Evolutionary conservation across 225 moss, liverwort and hornwort species (phyloP).

Genomic region (Lunularia cruciata): DNA sequence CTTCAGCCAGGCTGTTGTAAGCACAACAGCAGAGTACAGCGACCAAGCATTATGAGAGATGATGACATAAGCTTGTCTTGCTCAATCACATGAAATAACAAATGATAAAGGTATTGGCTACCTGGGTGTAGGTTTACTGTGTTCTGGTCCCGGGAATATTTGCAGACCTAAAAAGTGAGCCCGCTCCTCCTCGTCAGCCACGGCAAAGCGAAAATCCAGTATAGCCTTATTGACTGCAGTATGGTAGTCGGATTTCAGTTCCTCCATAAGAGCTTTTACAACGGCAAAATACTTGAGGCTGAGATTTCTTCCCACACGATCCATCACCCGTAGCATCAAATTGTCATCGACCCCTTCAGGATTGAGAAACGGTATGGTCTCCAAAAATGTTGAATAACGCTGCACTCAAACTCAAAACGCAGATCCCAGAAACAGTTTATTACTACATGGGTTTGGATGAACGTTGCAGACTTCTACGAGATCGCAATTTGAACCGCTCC

Average conservation of each 20-base stretch:
- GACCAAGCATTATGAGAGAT: neutral
- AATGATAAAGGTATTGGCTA: constrained; percentile 10
- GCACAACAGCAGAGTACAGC: neutral
- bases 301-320: constrained; percentile 55
- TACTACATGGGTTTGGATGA: neutral
- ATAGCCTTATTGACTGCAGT: constrained; percentile 66
- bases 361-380: constrained; percentile 63
- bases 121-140: constrained; percentile 50
- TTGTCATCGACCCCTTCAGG: constrained; percentile 55
- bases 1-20: neutral
- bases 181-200: constrained; percentile 42
- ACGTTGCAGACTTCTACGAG: too few relatives aligned
- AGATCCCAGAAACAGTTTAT: neutral
- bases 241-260: constrained; percentile 59
- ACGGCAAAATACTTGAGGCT: constrained; percentile 44
- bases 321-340: constrained; percentile 47
- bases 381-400: constrained; percentile 68
- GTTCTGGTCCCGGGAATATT: constrained; percentile 62
- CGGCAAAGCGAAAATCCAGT: constrained; percentile 58
- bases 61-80: too few relatives aligned
- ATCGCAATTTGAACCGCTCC: too few relatives aligned
- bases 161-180: constrained; percentile 60
- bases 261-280: constrained; percentile 42
- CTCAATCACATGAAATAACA: too few relatives aligned
- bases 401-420: constrained; percentile 21